Base-by-base conservation (phyloP, 345 rosid species). In the Ailanthus altissimus region DNA sequence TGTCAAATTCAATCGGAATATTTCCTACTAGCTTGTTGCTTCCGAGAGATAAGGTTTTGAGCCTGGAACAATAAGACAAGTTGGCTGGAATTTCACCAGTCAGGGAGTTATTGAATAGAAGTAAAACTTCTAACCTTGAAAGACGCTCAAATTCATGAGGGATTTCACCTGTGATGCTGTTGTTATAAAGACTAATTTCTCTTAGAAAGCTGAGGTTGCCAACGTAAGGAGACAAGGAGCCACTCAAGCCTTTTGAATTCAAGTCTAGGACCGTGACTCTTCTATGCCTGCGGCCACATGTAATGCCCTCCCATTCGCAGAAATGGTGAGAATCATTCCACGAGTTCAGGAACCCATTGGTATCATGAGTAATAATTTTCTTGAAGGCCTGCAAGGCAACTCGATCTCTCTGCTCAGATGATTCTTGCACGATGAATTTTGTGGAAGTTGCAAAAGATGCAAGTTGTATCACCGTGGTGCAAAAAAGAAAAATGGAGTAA, bases 301-400 rank as follows among this genome's bases (percentile, higher is more conserved):
- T 67, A 15, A 82, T 71, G 2, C 80, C 78, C 23, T 10, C 11
- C 82, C 80, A 82, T 6, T 67, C 5, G 68, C 85, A 82, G 5
- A 72, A 45, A 3, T 46, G 75, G 32, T 11, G 0, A 25, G 85
- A 71, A 45, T 75, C 20, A 28, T 79, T 82, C 82, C 78, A 82
- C 4, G 82, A 79, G 38, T 38, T 13, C 62, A 79, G 66, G 45
- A 49, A 28, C 3, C 8, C 49, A 56, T 51, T 32, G 7, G 64
- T 64, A 49, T 21, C 75, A 20, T 36, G 5, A 21, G 0, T 67
- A 9, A 53, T 51, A 6, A 26, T 36, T 2, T 43, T 11, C 59
- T 54, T 70, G 45, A 70, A 14, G 21, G 21, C 61, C 20, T 26
- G 74, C 18, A 70, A 70, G 7, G 62, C 60, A 26, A 25, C 43